Conservation (phyloP, 106 monocot species). For the Gastrodia elata region DNA sequence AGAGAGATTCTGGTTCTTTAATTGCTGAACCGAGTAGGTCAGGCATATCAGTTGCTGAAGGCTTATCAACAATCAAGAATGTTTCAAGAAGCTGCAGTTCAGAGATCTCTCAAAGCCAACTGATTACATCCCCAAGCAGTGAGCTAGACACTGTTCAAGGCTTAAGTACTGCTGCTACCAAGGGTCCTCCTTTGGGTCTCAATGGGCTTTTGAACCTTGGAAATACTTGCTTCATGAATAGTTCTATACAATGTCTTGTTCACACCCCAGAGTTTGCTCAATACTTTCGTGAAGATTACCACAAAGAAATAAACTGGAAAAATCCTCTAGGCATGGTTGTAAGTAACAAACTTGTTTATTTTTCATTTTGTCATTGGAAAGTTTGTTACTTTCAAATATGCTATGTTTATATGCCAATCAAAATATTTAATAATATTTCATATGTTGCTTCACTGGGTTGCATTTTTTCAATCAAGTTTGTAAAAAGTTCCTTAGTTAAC, state of each 20-base stretch:
- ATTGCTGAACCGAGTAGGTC: constrained; percentile 39
- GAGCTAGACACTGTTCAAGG: constrained; percentile 56
- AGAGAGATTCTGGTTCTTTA: constrained; percentile 51
- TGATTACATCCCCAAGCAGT: constrained; percentile 42
- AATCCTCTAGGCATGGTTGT: constrained; percentile 98
- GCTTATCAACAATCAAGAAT: constrained; percentile 57
- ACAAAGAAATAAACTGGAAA: constrained; percentile 92
- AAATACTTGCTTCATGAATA: constrained; percentile 99
- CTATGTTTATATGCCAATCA: neutral
- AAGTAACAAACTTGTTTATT: constrained; percentile 33
- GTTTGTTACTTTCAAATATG: neutral
- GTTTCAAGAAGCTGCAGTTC: constrained; percentile 60
- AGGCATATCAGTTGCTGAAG: constrained; percentile 40
- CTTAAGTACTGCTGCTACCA: constrained; percentile 36
- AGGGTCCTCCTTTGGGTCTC: constrained; percentile 69
- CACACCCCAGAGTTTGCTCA: constrained; percentile 95
- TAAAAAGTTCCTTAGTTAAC: neutral
- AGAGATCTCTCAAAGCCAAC: constrained; percentile 51
- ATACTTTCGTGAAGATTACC: constrained; percentile 93
- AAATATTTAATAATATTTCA: neutral
- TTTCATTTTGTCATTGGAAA: neutral
- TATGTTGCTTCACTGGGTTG: neutral
- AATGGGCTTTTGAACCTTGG: constrained; percentile 90
- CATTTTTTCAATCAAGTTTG: neutral
- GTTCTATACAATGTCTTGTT: constrained; percentile 95